Evolutionary conservation across 257 asterid genomes (phyloP).

Genomic region (Scutellaria minor): DNA sequence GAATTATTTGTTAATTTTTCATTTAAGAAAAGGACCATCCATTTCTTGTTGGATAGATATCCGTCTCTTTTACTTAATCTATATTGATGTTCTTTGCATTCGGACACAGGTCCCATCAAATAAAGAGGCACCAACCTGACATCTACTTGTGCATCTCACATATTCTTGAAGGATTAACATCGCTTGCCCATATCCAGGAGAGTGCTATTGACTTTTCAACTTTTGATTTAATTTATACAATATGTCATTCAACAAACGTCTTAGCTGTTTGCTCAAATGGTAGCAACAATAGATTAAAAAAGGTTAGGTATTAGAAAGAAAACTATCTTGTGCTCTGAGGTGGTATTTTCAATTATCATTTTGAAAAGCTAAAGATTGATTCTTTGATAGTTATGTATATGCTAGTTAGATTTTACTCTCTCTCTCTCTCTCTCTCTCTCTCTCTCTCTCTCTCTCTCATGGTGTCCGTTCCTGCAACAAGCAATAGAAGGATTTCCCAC

Average conservation of each 20-base stretch:
- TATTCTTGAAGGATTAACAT: neutral
- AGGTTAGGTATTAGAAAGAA: neutral
- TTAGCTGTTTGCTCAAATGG: neutral
- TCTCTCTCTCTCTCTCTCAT: too few species aligned
- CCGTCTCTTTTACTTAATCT: neutral
- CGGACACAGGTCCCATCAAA: neutral
- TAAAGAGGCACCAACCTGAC: neutral
- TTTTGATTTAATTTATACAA: neutral
- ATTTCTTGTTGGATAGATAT: neutral
- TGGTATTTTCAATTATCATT: neutral
- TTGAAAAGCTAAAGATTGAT: neutral
- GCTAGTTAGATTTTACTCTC: too few species aligned
- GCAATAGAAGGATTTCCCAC: too few species aligned
- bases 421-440: too few species aligned
- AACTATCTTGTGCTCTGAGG: neutral
- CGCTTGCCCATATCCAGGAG: too few species aligned
- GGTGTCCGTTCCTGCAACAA: too few species aligned
- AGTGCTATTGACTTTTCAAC: neutral
- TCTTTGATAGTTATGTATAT: neutral
- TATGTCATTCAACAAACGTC: neutral
- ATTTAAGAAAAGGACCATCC: too few species aligned
- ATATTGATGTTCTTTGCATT: neutral
- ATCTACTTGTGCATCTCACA: neutral
- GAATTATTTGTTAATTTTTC: neutral
- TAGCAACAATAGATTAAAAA: neutral